Evolutionary conservation across 768 basidiomycete genomes (phyloP).

Genomic region (Naganishia kalamii): DNA sequence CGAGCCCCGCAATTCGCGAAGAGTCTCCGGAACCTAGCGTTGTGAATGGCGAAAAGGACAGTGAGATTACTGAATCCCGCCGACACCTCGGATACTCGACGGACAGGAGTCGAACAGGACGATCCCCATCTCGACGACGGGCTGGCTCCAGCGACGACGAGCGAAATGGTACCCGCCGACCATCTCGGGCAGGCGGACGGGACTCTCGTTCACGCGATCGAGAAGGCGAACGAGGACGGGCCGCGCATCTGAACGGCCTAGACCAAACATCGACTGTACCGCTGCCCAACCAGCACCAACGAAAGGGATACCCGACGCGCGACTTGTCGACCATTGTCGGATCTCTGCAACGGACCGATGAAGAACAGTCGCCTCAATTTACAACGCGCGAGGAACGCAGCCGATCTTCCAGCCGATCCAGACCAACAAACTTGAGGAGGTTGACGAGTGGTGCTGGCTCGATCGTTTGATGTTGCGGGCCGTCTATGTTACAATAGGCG

Average conservation of each 20-base stretch:
- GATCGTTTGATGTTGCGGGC: slow-evolving; percentile 10
- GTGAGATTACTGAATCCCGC: not conserved
- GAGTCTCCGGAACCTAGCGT: not conserved
- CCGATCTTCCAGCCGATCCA: not conserved
- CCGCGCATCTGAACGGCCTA: not conserved
- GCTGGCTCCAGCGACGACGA: not conserved
- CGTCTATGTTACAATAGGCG: slow-evolving; percentile 4
- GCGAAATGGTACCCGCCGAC: not conserved
- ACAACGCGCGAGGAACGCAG: not conserved
- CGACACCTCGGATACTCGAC: not conserved
- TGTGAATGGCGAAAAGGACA: not conserved
- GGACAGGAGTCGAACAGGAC: not conserved
- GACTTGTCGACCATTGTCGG: slow-evolving; percentile 21
- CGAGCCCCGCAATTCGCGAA: slow-evolving; percentile 8
- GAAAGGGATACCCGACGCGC: not conserved
- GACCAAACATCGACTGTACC: not conserved
- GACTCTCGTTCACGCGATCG: not conserved
- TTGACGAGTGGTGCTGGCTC: slow-evolving; percentile 3
- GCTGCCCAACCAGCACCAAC: not conserved
- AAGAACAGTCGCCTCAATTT: not conserved
- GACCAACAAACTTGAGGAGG: not conserved
- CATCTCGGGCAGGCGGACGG: slow-evolving; percentile 4
- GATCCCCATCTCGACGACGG: slow-evolving; percentile 13
- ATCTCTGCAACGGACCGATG: slow-evolving; percentile 1
- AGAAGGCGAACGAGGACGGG: not conserved